Percentiles rank a stretch among this genome's conserved stretches.
Evolutionary conservation across 768 basidiomycete species (phyloP).

Genomic region (Tricholomella constricta): DNA sequence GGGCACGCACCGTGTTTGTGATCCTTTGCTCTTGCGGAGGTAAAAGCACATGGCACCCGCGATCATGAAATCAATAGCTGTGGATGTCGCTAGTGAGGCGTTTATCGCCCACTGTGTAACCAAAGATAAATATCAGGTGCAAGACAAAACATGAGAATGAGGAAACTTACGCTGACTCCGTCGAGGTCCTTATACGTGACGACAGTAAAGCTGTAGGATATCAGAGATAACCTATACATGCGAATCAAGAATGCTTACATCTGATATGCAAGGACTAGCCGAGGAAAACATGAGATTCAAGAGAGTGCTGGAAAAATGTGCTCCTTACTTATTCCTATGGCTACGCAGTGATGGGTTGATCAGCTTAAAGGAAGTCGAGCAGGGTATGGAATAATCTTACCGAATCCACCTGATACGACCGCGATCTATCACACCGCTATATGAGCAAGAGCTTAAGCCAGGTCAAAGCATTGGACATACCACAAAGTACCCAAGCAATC

Average conservation of each 20-base stretch:
- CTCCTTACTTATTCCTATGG: constrained; percentile 33
- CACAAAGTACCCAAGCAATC: constrained; percentile 37
- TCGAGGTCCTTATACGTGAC: constrained; percentile 31
- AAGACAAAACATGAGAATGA: too few relatives aligned
- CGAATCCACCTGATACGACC: constrained; percentile 40
- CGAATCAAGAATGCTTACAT: constrained; percentile 27
- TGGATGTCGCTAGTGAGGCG: constrained; percentile 42
- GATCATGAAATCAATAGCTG: constrained; percentile 47
- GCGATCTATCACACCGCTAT: constrained; percentile 26
- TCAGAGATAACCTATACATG: neutral
- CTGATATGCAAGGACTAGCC: constrained; percentile 36
- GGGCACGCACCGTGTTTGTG: constrained; percentile 17
- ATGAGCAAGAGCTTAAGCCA: neutral
- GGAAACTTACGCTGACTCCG: constrained; percentile 31
- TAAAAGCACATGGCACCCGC: constrained; percentile 36
- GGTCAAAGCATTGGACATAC: constrained; percentile 21
- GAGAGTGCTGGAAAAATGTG: neutral
- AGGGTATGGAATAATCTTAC: constrained; percentile 23
- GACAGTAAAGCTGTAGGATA: constrained; percentile 30
- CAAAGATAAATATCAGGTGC: neutral
- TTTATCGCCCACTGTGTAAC: constrained; percentile 42
- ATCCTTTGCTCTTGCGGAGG: constrained; percentile 32
- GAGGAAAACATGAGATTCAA: neutral
- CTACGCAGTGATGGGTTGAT: constrained; percentile 15
- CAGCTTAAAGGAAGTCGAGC: neutral